These are phyloP conservation scores for Ceratobasidium sp. DNA, from an alignment of 1,284 basidiomycete genomes.

Conservation along the genomic window DNA sequence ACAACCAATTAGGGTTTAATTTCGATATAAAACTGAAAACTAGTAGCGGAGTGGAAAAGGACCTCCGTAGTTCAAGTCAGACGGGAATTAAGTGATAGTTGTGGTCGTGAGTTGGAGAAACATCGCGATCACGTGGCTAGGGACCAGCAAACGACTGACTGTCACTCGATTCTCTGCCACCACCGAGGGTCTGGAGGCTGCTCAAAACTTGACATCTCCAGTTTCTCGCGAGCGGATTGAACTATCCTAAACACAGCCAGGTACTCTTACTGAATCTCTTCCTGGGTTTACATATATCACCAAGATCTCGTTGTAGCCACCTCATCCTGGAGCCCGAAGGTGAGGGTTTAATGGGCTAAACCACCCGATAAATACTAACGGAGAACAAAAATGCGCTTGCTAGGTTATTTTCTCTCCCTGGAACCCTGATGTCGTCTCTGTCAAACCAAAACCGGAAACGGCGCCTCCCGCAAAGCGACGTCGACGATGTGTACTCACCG, in stretches of 20 bases:
- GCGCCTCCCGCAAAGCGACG: slow-evolving; percentile 34
- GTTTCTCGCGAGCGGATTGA: too few relatives aligned
- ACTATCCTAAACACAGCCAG: too few relatives aligned
- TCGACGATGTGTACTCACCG: slow-evolving; percentile 28
- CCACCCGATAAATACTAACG: neutral
- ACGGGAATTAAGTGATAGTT: neutral
- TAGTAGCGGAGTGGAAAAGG: neutral
- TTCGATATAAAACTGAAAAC: neutral
- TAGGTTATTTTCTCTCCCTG: neutral
- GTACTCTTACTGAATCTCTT: neutral
- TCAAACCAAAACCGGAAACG: slow-evolving; percentile 34
- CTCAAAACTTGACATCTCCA: too few relatives aligned
- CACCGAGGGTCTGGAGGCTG: neutral
- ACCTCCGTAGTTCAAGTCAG: neutral
- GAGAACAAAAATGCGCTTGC: neutral
- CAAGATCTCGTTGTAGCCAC: neutral
- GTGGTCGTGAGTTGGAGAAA: slow-evolving; percentile 2
- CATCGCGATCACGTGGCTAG: slow-evolving; percentile 22
- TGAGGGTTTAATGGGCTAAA: neutral
- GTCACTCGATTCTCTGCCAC: neutral
- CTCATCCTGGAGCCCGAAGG: neutral
- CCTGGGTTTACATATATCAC: neutral
- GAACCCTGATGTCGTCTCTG: slow-evolving; percentile 3
- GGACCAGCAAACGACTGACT: neutral
- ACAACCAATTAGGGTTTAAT: neutral